These are phyloP conservation scores for Phytopythium helicoides DNA, from an alignment of 352 stramenopile species.

Conservation along the genomic window DNA sequence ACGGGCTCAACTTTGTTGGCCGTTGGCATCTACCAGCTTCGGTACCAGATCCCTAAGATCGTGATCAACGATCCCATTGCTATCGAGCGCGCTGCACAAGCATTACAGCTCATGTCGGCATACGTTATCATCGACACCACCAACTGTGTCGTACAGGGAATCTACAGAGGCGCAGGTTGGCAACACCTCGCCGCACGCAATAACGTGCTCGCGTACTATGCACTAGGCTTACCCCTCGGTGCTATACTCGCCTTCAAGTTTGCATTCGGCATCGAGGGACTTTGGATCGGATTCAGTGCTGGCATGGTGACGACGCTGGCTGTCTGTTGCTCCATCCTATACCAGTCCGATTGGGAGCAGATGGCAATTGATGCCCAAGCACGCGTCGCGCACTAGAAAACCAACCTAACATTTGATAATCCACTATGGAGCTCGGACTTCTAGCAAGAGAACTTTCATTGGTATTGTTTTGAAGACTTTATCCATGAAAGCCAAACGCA, in stretches of 20 bases:
- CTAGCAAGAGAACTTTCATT: no score
- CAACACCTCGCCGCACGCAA: slow-evolving; percentile 65
- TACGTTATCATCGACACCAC: slow-evolving; percentile 71
- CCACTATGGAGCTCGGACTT: not conserved
- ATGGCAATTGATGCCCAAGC: slow-evolving; percentile 49
- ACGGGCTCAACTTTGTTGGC: slow-evolving; percentile 30
- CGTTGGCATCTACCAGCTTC: slow-evolving; percentile 30
- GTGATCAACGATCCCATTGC: slow-evolving; percentile 37
- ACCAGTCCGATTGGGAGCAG: slow-evolving; percentile 54
- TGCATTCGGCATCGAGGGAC: slow-evolving; percentile 46
- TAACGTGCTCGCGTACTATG: slow-evolving; percentile 77
- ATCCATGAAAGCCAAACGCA: no score
- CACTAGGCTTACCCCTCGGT: slow-evolving; percentile 63
- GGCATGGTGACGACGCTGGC: slow-evolving; percentile 44
- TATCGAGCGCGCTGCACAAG: slow-evolving; percentile 34
- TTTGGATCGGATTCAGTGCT: slow-evolving; percentile 77
- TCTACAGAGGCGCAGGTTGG: slow-evolving; percentile 62
- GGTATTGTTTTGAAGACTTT: no score
- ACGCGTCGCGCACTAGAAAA: slow-evolving; percentile 32
- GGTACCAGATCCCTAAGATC: slow-evolving; percentile 35
- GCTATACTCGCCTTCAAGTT: slow-evolving; percentile 52
- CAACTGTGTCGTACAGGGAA: slow-evolving; percentile 66
- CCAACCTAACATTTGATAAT: not conserved
- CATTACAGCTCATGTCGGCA: slow-evolving; percentile 55
- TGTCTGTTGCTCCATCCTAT: slow-evolving; percentile 42